Evolutionary conservation across 2,329 filamentous ascomycete genomes (phyloP), one percentile per base, ranked within the genome.

Genomic region (Claviceps sp.): DNA sequence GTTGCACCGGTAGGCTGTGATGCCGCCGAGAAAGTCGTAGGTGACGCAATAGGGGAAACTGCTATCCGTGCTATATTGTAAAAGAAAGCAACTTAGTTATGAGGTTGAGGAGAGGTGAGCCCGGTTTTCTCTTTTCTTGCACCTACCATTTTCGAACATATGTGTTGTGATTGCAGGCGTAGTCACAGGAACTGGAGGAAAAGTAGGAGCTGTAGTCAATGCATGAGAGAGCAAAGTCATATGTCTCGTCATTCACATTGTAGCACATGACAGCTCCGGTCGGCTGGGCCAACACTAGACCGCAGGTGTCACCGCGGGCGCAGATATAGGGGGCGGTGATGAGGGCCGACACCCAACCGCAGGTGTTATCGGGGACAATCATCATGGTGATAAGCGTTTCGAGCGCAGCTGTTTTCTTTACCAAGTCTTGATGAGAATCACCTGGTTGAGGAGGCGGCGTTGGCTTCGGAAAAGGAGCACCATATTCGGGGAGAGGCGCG

Each of bases 351-450:
- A 77, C 61, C 58, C 67, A 78, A 56, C 75, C 75, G 54, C 75
- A 78, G 0, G 71, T 75, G 54, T 74, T 73, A 58, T 76, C 73
- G 1, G 72, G 70, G 11, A 68, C 74, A 51, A 73, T 59, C 54
- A 51, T 47, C 62, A 60, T 52, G 62, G 64, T 58, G 58, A 65
- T n/a, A n/a, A n/a, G 51, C 42, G 42, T 30, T 17, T 30, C 16
- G 4, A 24, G 34, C 16, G 37, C 19, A 5, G 17, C 4, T 17
- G 46, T 50, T 43, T 30, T 14, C 5, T 39, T 37, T 34, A 45
- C 44, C 19, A 53, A 22, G 34, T 11, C 22, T n/a, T 17, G 13
- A 4, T 56, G 60, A 13, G 70, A 58, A 17, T 67, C 64, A n/a
- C 62, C 59, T 30, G 67, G 51, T 13, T 55, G 60, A 3, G 72